Base-by-base conservation (phyloP, 2,329 filamentous ascomycete genomes). In the Incumbomyces delicatus region DNA sequence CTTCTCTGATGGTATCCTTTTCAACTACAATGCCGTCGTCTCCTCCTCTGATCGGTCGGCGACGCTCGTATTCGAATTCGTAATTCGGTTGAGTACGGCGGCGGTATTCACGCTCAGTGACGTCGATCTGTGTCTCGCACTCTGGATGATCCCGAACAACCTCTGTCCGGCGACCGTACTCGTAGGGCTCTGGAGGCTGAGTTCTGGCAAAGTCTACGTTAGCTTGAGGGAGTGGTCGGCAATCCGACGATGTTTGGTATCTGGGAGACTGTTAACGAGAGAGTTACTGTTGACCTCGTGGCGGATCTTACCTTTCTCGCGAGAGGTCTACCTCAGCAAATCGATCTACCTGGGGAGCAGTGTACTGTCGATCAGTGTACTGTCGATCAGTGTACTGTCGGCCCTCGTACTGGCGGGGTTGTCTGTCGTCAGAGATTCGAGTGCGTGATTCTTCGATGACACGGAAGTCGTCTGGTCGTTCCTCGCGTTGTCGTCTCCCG, bases 401-500 rank as follows among this genome's bases (percentile, higher is more conserved):
- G 13, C 38, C 42, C 27, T 45, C 16, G 22, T 29, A 37, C 13
- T 38, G 42, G 18, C 17, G 27, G 12, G 42, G 42, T 10, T 37
- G 38, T 38, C 22, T 22, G 63, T 61, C 46, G 60, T 60, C 55
- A 58, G 55, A 48, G 8, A 47, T 43, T 27, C 8, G 4, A 27
- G 22, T 27, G 46, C 53, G 58, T 34, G 33, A 16, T 14, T 60
- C 62, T 48, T 66, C 60, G 56, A 60, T 59, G 51, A 61, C 57
- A 43, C 53, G 51, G 46, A 67, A 57, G 53, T 67, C 63, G 50
- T 70, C 66, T 71, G 68, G 64, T 54, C 73, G 73, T 71, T 73
- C 74, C 67, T 76, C 77, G 78, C 81, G 82, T 27, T 27, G 22
- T 75, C 76, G 81, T 73, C 81, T 74, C 69, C 73, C 78, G 70